Conservation (phyloP, 2,329 filamentous ascomycete genomes). For the Neonectria neomacrospora region DNA sequence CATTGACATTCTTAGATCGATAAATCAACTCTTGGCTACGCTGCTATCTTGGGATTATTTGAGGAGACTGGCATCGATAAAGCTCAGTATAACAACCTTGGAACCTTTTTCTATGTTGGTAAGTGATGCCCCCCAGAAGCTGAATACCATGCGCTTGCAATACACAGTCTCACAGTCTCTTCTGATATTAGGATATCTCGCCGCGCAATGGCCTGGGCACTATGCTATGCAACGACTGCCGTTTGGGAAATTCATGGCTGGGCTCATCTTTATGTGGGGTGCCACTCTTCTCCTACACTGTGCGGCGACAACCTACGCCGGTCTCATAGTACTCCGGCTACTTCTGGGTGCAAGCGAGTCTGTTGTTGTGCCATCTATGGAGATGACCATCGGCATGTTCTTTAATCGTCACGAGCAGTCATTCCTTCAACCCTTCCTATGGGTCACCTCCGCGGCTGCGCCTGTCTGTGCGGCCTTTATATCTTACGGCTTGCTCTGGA, state of each 20-base stretch:
- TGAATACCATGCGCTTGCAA: background rate
- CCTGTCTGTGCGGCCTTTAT: constrained; percentile 54
- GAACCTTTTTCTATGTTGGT: constrained; percentile 56
- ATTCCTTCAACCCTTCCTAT: constrained; percentile 48
- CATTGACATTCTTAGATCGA: constrained; percentile 45
- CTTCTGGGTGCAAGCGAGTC: constrained; percentile 51
- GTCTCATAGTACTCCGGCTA: constrained; percentile 51
- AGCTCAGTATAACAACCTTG: constrained; percentile 54
- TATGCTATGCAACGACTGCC: constrained; percentile 54
- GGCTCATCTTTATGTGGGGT: constrained; percentile 49
- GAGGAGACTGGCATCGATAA: constrained; percentile 53
- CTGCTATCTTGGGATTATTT: constrained; percentile 54
- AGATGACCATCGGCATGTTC: constrained; percentile 55
- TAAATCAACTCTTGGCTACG: constrained; percentile 54
- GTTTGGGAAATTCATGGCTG: constrained; percentile 50
- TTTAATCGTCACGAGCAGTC: constrained; percentile 50
- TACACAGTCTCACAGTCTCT: background rate
- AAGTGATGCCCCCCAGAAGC: constrained; percentile 1
- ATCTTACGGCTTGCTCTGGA: constrained; percentile 54
- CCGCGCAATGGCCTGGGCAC: constrained; percentile 52
- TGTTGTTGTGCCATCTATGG: constrained; percentile 52
- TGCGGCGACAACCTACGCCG: constrained; percentile 49
- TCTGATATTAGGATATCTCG: constrained; percentile 47
- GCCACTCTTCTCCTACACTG: constrained; percentile 52
- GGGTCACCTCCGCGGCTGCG: constrained; percentile 48